A percentile compares a stretch with the other conserved stretches of the same genome.
phyloP scores from a whole-genome alignment of 331 rosid genomes.

The Arachis monticola region DNA sequence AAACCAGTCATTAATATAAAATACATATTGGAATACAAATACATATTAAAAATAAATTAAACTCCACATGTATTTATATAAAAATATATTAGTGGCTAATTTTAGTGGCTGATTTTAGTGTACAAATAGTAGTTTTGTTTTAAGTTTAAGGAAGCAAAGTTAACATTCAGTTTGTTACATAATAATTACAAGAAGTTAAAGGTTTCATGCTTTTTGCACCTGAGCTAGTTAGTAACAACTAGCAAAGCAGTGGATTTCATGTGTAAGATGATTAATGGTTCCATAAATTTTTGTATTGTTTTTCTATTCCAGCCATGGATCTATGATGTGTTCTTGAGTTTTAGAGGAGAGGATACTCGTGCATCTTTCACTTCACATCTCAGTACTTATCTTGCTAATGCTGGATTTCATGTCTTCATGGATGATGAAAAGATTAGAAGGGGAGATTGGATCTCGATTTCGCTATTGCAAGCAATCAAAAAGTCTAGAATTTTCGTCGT shows the following conservation, averaged over 20 bases:
- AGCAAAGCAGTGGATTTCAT: neutral
- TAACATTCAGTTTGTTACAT: neutral
- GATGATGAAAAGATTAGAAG: neutral
- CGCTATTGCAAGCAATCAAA: neutral
- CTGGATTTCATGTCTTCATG: neutral
- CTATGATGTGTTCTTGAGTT: conserved; percentile 33
- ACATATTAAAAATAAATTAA: too few relatives aligned
- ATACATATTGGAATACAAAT: too few relatives aligned
- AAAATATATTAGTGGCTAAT: too few relatives aligned
- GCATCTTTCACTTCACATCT: conserved; percentile 7
- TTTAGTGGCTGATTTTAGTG: too few relatives aligned
- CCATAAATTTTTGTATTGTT: neutral
- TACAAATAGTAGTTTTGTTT: too few relatives aligned
- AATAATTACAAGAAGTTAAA: neutral
- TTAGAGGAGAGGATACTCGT: conserved; percentile 12
- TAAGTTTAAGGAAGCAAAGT: neutral
- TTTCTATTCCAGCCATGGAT: neutral
- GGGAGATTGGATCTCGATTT: neutral
- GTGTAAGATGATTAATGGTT: neutral
- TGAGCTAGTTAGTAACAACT: neutral
- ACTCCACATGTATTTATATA: too few relatives aligned
- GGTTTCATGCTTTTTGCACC: neutral
- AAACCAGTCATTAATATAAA: too few relatives aligned
- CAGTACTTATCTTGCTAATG: neutral
- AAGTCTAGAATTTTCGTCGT: neutral